phyloP scores from a whole-genome alignment of 495 filamentous ascomycete genomes.

The Tuber aestivum region DNA sequence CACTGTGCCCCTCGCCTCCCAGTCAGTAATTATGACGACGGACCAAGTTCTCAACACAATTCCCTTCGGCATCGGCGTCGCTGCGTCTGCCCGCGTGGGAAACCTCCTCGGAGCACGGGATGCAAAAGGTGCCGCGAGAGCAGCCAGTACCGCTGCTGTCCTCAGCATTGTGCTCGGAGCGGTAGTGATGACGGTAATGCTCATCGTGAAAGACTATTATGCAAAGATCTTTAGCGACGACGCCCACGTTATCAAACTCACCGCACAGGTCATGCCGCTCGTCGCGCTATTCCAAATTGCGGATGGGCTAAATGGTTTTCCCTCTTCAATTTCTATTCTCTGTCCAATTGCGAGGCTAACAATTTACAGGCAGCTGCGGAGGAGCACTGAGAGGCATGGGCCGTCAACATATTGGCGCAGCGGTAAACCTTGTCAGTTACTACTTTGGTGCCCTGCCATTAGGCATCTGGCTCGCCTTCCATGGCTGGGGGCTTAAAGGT shows the following conservation, averaged over 20 bases:
- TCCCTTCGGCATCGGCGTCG: slow-evolving; percentile 84
- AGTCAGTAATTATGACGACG: slow-evolving; percentile 90
- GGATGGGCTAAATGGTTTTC: slow-evolving; percentile 66
- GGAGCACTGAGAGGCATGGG: slow-evolving; percentile 80
- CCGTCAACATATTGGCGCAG: slow-evolving; percentile 77
- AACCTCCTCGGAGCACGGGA: slow-evolving; percentile 72
- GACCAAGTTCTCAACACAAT: slow-evolving; percentile 91
- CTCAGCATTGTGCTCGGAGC: slow-evolving; percentile 65
- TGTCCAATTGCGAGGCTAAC: slow-evolving; percentile 28
- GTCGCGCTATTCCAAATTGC: slow-evolving; percentile 94
- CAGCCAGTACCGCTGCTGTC: slow-evolving; percentile 72
- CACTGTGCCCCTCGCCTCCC: slow-evolving; percentile 75
- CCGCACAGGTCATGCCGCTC: slow-evolving; percentile 73
- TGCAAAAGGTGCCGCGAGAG: slow-evolving; percentile 60
- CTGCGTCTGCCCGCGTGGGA: slow-evolving; percentile 71
- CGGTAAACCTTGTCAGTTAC: slow-evolving; percentile 85
- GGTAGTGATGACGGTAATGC: slow-evolving; percentile 63
- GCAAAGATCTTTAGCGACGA: slow-evolving; percentile 83
- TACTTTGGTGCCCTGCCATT: slow-evolving; percentile 78
- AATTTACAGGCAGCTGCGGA: slow-evolving; percentile 56
- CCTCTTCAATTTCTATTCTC: neutral
- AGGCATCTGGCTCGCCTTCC: slow-evolving; percentile 80
- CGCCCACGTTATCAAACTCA: slow-evolving; percentile 63
- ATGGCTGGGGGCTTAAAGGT: slow-evolving; percentile 79
- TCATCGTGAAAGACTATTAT: slow-evolving; percentile 69